These are phyloP conservation scores for Annona cherimola DNA, from an alignment of 164 flowering plant genomes.

Conservation along the genomic window DNA sequence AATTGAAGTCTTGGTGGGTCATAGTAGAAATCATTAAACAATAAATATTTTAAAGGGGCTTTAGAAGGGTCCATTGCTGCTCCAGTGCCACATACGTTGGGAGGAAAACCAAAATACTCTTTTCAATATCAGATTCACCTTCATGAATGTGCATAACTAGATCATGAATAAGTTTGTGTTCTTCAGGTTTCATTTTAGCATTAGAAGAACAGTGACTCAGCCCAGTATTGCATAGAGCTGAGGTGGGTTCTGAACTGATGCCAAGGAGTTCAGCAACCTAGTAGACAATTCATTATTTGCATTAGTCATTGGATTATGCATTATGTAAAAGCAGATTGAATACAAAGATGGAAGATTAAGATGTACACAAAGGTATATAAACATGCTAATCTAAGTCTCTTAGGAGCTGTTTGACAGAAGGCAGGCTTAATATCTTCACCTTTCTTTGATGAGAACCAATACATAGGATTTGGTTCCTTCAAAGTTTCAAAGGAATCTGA, in stretches of 20 bases:
- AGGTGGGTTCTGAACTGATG: constrained; percentile 31
- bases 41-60: no score
- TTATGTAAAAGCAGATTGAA: not conserved
- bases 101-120: constrained; percentile 90
- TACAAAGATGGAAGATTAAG: not conserved
- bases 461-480: no score
- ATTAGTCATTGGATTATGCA: constrained; percentile 1
- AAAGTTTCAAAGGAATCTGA: no score
- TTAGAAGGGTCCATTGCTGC: constrained; percentile 71
- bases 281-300: constrained; percentile 5
- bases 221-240: constrained; percentile 42
- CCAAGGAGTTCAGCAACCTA: constrained; percentile 74
- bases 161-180: constrained; percentile 74
- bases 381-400: no score
- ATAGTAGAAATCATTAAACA: no score
- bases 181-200: constrained; percentile 60
- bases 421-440: no score
- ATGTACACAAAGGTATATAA: not conserved
- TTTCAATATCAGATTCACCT: constrained; percentile 79
- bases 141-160: constrained; percentile 73
- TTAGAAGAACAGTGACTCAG: constrained; percentile 30
- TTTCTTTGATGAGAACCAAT: no score
- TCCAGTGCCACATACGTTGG: constrained; percentile 85
- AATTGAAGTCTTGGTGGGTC: no score
- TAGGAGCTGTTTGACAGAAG: no score